Conservation (phyloP, 306 rosid species). For the Glycyrrhiza uralensis region DNA sequence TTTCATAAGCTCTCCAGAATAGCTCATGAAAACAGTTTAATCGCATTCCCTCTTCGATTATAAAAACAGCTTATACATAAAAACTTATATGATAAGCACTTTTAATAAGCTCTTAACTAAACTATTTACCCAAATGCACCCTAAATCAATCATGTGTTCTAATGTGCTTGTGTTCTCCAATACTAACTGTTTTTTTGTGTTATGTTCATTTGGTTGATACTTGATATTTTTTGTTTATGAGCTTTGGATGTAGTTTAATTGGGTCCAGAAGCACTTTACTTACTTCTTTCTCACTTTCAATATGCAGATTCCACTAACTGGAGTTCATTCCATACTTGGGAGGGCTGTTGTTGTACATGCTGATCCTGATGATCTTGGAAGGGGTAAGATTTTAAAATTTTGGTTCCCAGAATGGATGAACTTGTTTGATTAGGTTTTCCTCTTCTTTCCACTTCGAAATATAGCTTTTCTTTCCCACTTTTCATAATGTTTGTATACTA, state of each 20-base stretch:
- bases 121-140: too few relatives aligned
- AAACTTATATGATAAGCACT: too few relatives aligned
- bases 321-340: constrained; percentile 62
- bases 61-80: too few relatives aligned
- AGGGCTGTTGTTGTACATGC: constrained; percentile 73
- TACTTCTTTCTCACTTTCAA: background rate
- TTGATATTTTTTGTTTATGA: background rate
- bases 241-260: background rate
- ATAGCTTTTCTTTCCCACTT: background rate
- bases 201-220: constrained; percentile 1
- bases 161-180: background rate
- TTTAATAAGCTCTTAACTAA: too few relatives aligned
- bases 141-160: background rate
- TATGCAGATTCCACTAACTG: constrained; percentile 53
- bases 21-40: too few relatives aligned
- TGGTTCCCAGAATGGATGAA: background rate
- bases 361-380: constrained; percentile 78
- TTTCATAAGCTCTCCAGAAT: too few relatives aligned
- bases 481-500: background rate
- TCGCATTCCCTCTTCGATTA: too few relatives aligned
- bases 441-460: background rate
- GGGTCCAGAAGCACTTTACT: background rate
- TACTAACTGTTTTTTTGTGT: background rate
- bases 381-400: constrained; percentile 41
- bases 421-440: constrained; percentile 1